These are phyloP conservation scores for Rhynchospora tenuis DNA, from an alignment of 176 grass and related monocot genomes.

Conservation along the genomic window DNA sequence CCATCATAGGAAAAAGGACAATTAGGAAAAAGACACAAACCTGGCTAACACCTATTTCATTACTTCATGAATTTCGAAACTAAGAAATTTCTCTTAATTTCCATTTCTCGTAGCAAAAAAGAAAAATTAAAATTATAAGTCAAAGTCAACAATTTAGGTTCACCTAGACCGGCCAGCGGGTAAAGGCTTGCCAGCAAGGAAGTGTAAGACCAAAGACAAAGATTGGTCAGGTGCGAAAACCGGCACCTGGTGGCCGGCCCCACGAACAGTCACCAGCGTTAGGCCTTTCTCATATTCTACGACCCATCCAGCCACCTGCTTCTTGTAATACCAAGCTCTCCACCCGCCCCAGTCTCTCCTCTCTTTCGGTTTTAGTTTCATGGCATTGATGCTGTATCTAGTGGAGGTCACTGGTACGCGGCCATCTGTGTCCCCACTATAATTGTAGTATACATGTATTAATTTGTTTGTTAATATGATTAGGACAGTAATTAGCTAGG, in stretches of 20 bases:
- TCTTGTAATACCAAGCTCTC: conserved; percentile 73
- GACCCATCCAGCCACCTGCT: conserved; percentile 76
- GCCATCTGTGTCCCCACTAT: conserved; percentile 88
- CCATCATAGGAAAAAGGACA: not conserved
- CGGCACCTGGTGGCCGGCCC: conserved; percentile 90
- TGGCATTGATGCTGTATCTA: conserved; percentile 73
- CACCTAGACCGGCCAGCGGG: conserved; percentile 30
- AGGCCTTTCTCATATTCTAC: conserved; percentile 84
- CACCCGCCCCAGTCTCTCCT: conserved; percentile 39
- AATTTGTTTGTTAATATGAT: not conserved
- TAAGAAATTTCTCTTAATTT: not conserved
- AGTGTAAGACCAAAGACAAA: conserved; percentile 65
- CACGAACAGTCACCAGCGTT: conserved; percentile 71
- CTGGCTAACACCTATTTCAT: not conserved
- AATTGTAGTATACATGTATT: not conserved
- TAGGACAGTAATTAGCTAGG: not conserved
- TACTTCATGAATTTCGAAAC: not conserved
- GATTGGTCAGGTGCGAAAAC: conserved; percentile 58
- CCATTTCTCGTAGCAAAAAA: not conserved
- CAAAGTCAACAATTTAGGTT: not conserved
- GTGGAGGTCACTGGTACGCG: conserved; percentile 87
- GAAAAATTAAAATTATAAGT: not conserved
- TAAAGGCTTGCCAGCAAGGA: conserved; percentile 48
- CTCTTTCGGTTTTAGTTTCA: conserved; percentile 45
- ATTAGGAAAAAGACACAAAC: not conserved